These are phyloP conservation scores for Thozetella sp. DNA, from an alignment of 495 filamentous ascomycete species.

Conservation along the genomic window DNA sequence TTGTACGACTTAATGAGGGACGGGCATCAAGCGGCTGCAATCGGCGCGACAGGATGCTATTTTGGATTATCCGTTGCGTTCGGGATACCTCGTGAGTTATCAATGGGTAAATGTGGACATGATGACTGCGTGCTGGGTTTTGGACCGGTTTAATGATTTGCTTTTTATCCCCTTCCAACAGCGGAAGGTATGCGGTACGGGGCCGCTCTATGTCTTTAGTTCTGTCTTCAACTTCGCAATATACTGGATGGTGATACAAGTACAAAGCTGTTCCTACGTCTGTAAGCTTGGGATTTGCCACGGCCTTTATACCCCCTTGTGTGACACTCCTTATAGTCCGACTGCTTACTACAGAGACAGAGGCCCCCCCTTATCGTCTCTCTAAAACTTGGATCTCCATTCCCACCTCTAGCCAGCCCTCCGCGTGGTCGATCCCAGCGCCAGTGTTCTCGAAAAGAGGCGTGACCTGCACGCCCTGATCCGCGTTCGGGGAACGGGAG, in stretches of 20 bases:
- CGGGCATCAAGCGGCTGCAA: background rate
- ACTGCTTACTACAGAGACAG: conserved; percentile 36
- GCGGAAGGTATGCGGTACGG: too few species aligned
- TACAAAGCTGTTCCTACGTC: too few species aligned
- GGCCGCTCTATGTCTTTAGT: too few species aligned
- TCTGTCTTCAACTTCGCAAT: too few species aligned
- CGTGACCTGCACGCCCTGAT: conserved; percentile 83
- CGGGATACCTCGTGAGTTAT: conserved; percentile 1
- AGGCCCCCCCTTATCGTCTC: conserved; percentile 36
- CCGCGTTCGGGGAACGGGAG: conserved; percentile 73
- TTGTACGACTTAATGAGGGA: conserved; percentile 5
- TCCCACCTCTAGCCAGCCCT: conserved; percentile 43
- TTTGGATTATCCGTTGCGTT: conserved; percentile 4
- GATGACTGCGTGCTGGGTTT: conserved; percentile 5
- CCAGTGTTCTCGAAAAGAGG: conserved; percentile 50
- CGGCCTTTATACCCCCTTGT: conserved; percentile 9
- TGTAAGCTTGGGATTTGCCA: too few species aligned
- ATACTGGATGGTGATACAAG: too few species aligned
- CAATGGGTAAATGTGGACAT: background rate
- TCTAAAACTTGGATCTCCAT: conserved; percentile 40
- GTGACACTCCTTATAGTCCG: background rate
- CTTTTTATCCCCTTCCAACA: too few species aligned
- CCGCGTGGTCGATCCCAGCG: conserved; percentile 24
- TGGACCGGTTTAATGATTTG: background rate
- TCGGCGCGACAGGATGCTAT: conserved; percentile 5